phyloP scores from a whole-genome alignment of 495 filamentous ascomycete genomes.

The Immersiella caudata region DNA sequence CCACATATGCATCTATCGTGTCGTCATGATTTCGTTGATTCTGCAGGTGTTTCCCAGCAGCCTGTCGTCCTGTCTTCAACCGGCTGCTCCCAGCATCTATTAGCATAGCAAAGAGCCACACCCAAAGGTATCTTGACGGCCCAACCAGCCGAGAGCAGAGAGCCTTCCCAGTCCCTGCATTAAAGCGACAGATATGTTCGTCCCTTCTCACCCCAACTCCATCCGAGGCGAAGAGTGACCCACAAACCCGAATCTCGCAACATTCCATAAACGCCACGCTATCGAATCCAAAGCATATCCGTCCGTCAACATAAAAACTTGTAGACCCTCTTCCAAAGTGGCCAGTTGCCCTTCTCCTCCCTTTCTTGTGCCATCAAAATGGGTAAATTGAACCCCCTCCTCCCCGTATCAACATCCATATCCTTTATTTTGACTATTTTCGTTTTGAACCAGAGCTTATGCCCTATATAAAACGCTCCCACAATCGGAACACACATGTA shows the following conservation, averaged over 20 bases:
- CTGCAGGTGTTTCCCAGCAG: not conserved
- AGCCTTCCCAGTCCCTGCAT: not conserved
- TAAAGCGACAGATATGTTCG: not conserved
- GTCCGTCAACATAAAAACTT: slow-evolving; percentile 50
- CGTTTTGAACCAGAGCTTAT: slow-evolving; percentile 79
- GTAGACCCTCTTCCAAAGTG: slow-evolving; percentile 81
- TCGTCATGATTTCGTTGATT: not conserved
- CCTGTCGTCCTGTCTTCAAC: not conserved
- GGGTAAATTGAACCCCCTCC: slow-evolving; percentile 79
- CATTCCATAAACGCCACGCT: not conserved
- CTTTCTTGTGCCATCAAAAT: slow-evolving; percentile 75
- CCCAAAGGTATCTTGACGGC: not conserved
- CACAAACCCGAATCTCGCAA: not conserved
- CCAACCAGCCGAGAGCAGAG: not conserved
- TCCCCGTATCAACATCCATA: slow-evolving; percentile 89
- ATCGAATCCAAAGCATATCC: not conserved
- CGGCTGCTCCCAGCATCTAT: not conserved
- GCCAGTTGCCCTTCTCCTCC: slow-evolving; percentile 72
- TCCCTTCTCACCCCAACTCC: not conserved
- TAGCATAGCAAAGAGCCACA: not conserved
- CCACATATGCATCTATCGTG: not conserved
- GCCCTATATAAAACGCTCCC: slow-evolving; percentile 69
- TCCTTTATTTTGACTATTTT: slow-evolving; percentile 63
- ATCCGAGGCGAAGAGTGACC: not conserved
- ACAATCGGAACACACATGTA: slow-evolving; percentile 89